These are phyloP conservation scores for Talaromyces nanjingensis DNA, from an alignment of 495 filamentous ascomycete species.

Conservation along the genomic window DNA sequence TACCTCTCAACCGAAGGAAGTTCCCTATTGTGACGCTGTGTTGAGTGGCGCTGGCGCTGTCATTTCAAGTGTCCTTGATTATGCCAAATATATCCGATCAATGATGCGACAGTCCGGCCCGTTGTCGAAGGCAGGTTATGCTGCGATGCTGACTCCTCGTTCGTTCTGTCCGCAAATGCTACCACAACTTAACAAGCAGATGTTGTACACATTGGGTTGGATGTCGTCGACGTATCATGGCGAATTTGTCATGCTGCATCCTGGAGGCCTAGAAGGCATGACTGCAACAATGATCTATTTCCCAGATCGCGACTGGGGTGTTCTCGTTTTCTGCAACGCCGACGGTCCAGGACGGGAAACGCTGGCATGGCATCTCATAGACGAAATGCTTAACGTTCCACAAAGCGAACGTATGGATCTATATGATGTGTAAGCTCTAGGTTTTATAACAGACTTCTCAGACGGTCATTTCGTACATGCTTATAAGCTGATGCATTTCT, in stretches of 20 bases:
- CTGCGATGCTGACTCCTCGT: conserved; percentile 22
- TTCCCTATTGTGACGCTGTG: conserved; percentile 13
- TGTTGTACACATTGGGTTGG: conserved; percentile 16
- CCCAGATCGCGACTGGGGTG: conserved; percentile 6
- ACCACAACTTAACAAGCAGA: conserved; percentile 5
- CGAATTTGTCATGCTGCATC: conserved; percentile 8
- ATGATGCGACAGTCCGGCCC: conserved; percentile 19
- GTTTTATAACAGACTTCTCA: background rate
- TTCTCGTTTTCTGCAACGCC: conserved; percentile 2
- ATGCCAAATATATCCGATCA: conserved; percentile 38
- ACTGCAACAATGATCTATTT: conserved; percentile 59
- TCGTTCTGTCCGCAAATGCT: conserved; percentile 12
- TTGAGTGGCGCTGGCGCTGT: conserved; percentile 38
- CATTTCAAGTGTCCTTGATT: conserved; percentile 43
- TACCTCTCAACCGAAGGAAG: conserved; percentile 8
- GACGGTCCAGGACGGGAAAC: conserved; percentile 6
- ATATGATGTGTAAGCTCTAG: background rate
- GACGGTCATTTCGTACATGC: background rate
- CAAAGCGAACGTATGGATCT: background rate
- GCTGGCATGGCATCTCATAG: conserved; percentile 4
- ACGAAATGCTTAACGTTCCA: conserved; percentile 3
- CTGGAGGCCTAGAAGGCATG: conserved; percentile 85
- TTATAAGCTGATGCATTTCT: background rate
- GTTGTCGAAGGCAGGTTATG: conserved; percentile 17
- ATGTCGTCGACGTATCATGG: conserved; percentile 12